Conservation (phyloP, 169 alveolate species). For the Plasmodium knowlesi region DNA sequence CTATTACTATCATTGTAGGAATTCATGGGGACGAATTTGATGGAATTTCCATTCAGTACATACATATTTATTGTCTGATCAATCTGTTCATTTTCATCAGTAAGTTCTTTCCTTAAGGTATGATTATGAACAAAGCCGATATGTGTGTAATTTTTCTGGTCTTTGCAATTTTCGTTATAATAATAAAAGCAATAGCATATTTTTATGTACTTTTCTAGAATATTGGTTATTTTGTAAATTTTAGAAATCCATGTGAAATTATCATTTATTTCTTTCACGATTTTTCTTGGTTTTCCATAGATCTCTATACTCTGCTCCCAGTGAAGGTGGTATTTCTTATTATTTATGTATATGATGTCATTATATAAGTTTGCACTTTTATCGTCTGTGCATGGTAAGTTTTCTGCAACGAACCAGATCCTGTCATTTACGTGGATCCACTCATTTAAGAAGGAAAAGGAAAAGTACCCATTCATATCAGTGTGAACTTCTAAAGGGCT, state of each 20-base stretch:
- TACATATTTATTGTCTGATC: slow-evolving; percentile 22
- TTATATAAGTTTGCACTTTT: slow-evolving; percentile 6
- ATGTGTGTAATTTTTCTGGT: slow-evolving; percentile 18
- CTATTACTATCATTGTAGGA: slow-evolving; percentile 21
- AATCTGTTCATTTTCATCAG: background rate
- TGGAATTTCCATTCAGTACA: slow-evolving; percentile 25
- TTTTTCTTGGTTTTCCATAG: slow-evolving; percentile 56
- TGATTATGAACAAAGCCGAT: slow-evolving; percentile 47
- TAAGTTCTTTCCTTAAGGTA: background rate
- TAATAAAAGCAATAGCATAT: slow-evolving; percentile 66
- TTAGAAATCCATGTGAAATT: slow-evolving; percentile 51
- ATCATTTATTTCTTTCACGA: slow-evolving; percentile 34
- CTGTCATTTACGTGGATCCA: slow-evolving; percentile 51
- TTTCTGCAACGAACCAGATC: slow-evolving; percentile 23
- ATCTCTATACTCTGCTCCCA: slow-evolving; percentile 62
- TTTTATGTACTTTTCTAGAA: slow-evolving; percentile 22
- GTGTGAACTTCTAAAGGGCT: slow-evolving; percentile 48
- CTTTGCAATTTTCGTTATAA: slow-evolving; percentile 26
- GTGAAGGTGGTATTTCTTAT: background rate
- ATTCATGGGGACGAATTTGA: slow-evolving; percentile 47
- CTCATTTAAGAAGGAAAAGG: slow-evolving; percentile 36
- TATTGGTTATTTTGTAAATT: slow-evolving; percentile 32
- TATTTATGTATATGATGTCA: slow-evolving; percentile 10
- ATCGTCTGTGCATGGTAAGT: slow-evolving; percentile 13
- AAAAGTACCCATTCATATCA: slow-evolving; percentile 39